Conservation (phyloP, 129 eudicot genomes). For the Kitagawia praeruptora region DNA sequence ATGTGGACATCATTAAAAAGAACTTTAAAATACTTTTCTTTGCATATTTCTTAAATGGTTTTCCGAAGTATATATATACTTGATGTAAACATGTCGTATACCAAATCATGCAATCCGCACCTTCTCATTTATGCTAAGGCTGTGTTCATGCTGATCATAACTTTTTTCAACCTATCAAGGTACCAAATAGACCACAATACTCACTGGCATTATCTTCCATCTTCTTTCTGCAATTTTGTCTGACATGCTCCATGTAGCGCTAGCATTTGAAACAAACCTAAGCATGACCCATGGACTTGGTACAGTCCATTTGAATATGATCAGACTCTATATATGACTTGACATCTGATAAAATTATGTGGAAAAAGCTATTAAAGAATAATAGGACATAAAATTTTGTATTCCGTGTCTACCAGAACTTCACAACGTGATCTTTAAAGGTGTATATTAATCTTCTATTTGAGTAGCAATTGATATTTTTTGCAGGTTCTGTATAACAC, state of each 20-base stretch:
- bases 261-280: not conserved
- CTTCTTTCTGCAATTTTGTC: not conserved
- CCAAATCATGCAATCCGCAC: not conserved
- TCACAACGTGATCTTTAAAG: not conserved
- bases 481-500: slow-evolving; percentile 79
- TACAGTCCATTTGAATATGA: not conserved
- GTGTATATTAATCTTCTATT: not conserved
- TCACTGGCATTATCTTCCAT: not conserved
- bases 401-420: not conserved
- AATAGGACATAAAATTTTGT: not conserved
- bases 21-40: not conserved
- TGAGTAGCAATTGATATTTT: not conserved
- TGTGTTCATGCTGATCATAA: not conserved
- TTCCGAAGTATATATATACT: not conserved
- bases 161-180: not conserved
- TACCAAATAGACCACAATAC: not conserved
- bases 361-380: not conserved
- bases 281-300: not conserved
- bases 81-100: not conserved
- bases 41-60: not conserved
- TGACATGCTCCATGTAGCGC: not conserved
- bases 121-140: not conserved
- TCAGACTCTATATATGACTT: not conserved
- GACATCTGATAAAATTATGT: not conserved
- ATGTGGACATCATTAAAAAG: not conserved